A percentile compares a stretch with the other conserved stretches of the same genome.
Evolutionary conservation across 306 rosid species (phyloP).

Genomic region (Vigna mungo): DNA sequence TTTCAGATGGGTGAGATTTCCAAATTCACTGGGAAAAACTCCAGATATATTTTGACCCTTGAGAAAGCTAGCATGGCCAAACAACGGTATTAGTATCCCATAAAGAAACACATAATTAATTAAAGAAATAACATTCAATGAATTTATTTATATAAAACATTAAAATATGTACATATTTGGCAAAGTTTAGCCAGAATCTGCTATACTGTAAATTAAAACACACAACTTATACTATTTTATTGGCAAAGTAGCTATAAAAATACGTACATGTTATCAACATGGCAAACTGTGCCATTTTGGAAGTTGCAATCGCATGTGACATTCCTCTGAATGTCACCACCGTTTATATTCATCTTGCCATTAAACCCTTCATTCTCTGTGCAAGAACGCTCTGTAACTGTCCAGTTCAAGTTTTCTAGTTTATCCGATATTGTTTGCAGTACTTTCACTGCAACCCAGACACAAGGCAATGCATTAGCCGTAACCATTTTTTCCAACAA

Average conservation of each 20-base stretch:
- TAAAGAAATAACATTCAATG: not conserved
- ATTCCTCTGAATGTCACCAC: slow-evolving; percentile 13
- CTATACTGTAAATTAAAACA: too few species aligned
- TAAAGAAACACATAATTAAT: not conserved
- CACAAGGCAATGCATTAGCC: slow-evolving; percentile 24
- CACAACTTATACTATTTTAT: too few species aligned
- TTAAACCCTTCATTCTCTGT: slow-evolving; percentile 39
- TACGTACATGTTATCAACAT: slow-evolving; percentile 62
- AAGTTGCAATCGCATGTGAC: slow-evolving; percentile 65
- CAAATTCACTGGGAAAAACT: slow-evolving; percentile 73
- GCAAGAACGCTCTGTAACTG: slow-evolving; percentile 60
- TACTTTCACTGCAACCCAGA: slow-evolving; percentile 48
- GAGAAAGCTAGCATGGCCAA: slow-evolving; percentile 51
- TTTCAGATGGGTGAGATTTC: slow-evolving; percentile 63
- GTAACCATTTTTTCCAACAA: not conserved
- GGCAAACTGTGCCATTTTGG: slow-evolving; percentile 52
- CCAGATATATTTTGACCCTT: slow-evolving; percentile 71
- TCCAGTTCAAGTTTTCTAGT: slow-evolving; percentile 58
- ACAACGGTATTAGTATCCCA: not conserved
- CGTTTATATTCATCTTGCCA: not conserved
- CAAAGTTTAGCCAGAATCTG: not conserved
- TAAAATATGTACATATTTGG: not conserved
- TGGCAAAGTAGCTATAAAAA: not conserved
- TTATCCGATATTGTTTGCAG: slow-evolving; percentile 61
- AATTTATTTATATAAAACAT: not conserved